Evolutionary conservation across 2,329 filamentous ascomycete species (phyloP), one percentile per base, ranked within the genome.

Genomic region (Spiromastix sp.): DNA sequence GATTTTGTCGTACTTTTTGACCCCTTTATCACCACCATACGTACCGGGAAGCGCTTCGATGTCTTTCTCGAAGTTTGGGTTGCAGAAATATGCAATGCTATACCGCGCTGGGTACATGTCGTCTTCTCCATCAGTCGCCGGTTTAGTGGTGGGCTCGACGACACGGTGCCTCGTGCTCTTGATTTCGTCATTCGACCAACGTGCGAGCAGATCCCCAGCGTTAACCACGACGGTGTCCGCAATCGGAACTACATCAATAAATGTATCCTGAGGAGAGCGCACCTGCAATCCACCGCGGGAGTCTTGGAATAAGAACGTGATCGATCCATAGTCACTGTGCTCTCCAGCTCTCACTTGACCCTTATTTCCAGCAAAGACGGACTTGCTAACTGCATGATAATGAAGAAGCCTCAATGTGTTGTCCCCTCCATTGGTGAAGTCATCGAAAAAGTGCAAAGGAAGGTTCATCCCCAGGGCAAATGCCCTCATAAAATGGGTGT

Each of bases 101-200:
- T 95, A 95, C 25, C 82, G 69, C 1, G 85, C 69, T 1, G 85
- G 85, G 56, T 93, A 80, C 25, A 66, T 61, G 11, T 68, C 70
- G 3, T 55, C 56, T 25, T 67, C 61, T 11, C 68, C 70, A 3
- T 55, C 56, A 5, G 61, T 63, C 3, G 63, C 65, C 11, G 67
- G 64, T 1, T 60, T 54, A 8, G 55, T 55, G 4, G 55, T 49
- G 2, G 87, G 87, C 61, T 94, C 83, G 4, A 95, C 83, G 1
- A 95, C 87, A 8, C 86, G 77, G 59, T 95, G 87, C 41, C 86
- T 75, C 3, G 87, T 95, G 53, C 82, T 89, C 63, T 82, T 86
- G 62, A 95, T 93, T 4, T 74, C 81, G 51, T 93, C 85, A 52
- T 95, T 95, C 44, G 81, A 85, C 87, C 86, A 94, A 34, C 86